phyloP scores from a whole-genome alignment of 1,284 basidiomycete genomes.

The Heliocybe sulcata region DNA sequence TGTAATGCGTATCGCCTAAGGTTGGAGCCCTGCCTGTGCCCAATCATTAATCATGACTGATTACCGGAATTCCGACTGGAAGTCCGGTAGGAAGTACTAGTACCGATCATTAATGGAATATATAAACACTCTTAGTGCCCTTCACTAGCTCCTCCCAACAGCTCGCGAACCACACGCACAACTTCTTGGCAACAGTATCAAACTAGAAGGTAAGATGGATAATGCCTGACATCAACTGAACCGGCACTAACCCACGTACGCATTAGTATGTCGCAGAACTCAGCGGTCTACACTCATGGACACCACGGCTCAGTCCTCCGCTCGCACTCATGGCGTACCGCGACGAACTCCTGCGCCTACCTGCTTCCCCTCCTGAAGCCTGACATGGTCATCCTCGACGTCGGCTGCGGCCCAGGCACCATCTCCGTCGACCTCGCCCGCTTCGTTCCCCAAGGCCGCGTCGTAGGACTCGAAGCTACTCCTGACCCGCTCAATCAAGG shows the following conservation, averaged over 20 bases:
- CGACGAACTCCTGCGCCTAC: conserved; percentile 17
- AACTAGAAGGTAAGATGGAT: neutral
- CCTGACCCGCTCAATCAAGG: neutral
- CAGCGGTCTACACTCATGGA: conserved; percentile 7
- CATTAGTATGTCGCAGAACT: neutral
- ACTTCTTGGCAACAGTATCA: too few relatives aligned
- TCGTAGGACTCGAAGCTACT: conserved; percentile 30
- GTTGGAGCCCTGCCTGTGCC: too few relatives aligned
- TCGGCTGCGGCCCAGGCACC: conserved; percentile 39
- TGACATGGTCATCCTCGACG: conserved; percentile 33
- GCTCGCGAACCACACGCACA: too few relatives aligned
- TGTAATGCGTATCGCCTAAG: too few relatives aligned
- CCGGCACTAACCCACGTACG: too few relatives aligned
- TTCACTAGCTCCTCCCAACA: too few relatives aligned
- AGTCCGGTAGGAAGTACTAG: neutral
- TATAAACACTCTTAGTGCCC: neutral
- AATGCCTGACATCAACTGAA: neutral
- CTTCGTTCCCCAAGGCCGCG: conserved; percentile 30
- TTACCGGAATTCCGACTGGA: neutral
- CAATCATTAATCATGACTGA: neutral
- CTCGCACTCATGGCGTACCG: conserved; percentile 3
- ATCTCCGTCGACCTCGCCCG: conserved; percentile 33
- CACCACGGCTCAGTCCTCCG: neutral
- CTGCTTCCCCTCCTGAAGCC: conserved; percentile 30
- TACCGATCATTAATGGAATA: neutral